These are phyloP conservation scores for Austroboletus festivus DNA, from an alignment of 768 basidiomycete species.

Conservation along the genomic window DNA sequence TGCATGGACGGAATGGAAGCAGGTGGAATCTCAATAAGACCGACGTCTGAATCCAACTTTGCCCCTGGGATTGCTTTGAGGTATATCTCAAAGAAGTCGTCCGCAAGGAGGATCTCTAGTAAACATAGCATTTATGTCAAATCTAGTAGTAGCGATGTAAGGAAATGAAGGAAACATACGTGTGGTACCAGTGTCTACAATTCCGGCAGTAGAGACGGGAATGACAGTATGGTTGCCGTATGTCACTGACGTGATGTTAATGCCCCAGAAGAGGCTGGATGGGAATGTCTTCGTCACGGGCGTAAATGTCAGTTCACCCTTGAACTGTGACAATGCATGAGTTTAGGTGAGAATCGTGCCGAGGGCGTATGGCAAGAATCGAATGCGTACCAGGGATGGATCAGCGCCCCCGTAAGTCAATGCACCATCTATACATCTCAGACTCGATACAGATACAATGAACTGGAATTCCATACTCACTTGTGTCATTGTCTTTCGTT, in stretches of 20 bases:
- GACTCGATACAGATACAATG: background rate
- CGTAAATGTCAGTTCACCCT: conserved; percentile 21
- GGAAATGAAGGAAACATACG: conserved; percentile 6
- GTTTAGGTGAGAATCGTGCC: background rate
- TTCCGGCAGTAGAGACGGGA: conserved; percentile 21
- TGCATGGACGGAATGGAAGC: conserved; percentile 16
- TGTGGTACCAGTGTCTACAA: conserved; percentile 29
- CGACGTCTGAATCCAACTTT: background rate
- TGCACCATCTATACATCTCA: conserved; percentile 19
- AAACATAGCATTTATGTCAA: no score
- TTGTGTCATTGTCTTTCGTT: conserved; percentile 12
- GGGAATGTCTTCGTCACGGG: conserved; percentile 28
- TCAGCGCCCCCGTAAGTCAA: conserved; percentile 29
- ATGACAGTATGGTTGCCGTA: conserved; percentile 17
- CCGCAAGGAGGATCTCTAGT: conserved; percentile 24
- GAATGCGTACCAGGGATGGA: conserved; percentile 11
- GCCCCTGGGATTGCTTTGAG: conserved; percentile 15
- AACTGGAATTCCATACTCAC: conserved; percentile 1
- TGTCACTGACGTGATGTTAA: conserved; percentile 20
- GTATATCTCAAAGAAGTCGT: conserved; percentile 18
- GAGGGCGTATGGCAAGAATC: no score
- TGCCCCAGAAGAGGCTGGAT: conserved; percentile 27
- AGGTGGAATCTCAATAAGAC: conserved; percentile 16
- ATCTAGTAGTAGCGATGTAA: background rate
- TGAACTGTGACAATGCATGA: no score